These are phyloP conservation scores for Mycena epipterygia DNA, from an alignment of 768 basidiomycete genomes.

Conservation along the genomic window DNA sequence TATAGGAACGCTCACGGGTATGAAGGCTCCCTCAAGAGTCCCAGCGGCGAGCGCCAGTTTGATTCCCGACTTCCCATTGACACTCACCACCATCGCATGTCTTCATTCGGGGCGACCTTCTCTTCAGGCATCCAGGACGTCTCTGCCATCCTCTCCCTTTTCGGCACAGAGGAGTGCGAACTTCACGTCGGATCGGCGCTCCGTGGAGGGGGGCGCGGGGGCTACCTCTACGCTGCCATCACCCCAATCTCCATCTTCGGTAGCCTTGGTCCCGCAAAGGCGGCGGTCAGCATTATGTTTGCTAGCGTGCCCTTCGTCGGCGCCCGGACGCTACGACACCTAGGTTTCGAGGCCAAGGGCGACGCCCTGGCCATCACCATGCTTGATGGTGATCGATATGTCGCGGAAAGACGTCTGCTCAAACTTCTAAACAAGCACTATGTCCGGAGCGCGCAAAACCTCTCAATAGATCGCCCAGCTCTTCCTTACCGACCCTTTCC, in stretches of 20 bases:
- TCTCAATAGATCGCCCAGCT: conserved; percentile 3
- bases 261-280: conserved; percentile 10
- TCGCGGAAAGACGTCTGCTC: background rate
- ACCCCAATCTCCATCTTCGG: conserved; percentile 8
- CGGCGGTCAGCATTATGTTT: conserved; percentile 10
- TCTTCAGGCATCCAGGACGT: conserved; percentile 6
- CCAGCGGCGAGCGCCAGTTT: conserved; percentile 8
- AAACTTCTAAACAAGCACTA: conserved; percentile 8
- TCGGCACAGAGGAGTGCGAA: conserved; percentile 13
- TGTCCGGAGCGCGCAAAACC: background rate
- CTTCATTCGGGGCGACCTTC: conserved; percentile 3
- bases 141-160: conserved; percentile 10
- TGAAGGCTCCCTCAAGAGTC: conserved; percentile 8
- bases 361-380: background rate
- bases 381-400: background rate
- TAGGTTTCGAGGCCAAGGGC: conserved; percentile 5
- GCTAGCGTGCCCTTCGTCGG: background rate
- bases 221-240: conserved; percentile 9
- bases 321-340: background rate
- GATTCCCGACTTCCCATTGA: conserved; percentile 7
- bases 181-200: conserved; percentile 10
- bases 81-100: conserved; percentile 1
- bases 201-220: conserved; percentile 4
- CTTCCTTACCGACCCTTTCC: conserved; percentile 5
- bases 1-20: conserved; percentile 6